A percentile compares a stretch with the other conserved stretches of the same genome.
phyloP scores from a whole-genome alignment of 345 rosid genomes.

The Cochlearia excelsa region DNA sequence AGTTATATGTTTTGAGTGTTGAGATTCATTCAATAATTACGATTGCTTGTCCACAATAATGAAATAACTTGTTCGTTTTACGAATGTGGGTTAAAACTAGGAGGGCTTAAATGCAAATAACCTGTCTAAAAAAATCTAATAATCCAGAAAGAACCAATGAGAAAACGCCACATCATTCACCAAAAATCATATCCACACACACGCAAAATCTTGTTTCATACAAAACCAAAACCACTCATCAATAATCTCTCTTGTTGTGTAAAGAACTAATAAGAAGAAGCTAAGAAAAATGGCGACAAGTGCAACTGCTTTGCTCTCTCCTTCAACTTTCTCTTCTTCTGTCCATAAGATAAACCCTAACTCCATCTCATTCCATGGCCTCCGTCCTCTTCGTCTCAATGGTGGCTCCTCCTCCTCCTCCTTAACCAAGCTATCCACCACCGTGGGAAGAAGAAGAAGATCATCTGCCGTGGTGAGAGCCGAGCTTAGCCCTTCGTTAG shows the following conservation, averaged over 20 bases:
- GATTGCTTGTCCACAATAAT: no score
- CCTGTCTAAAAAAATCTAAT: constrained; percentile 10
- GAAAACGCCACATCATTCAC: constrained; percentile 26
- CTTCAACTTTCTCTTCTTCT: constrained; percentile 25
- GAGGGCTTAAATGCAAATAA: no score
- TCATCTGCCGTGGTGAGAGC: constrained; percentile 48
- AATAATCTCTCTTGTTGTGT: background rate
- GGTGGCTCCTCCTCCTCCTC: constrained; percentile 11
- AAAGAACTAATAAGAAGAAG: background rate
- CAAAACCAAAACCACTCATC: no score
- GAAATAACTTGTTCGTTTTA: no score
- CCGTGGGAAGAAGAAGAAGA: constrained; percentile 22
- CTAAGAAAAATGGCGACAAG: constrained; percentile 31
- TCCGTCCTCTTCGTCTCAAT: constrained; percentile 37
- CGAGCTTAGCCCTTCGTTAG: constrained; percentile 69
- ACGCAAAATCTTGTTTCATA: no score
- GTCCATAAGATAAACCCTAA: constrained; percentile 26
- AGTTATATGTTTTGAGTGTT: no score
- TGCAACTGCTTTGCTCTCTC: constrained; percentile 35
- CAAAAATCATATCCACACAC: no score
- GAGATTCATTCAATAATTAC: no score
- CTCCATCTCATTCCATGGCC: constrained; percentile 44
- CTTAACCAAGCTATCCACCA: constrained; percentile 16
- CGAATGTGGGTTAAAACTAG: no score
- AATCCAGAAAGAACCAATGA: constrained; percentile 37